Evolutionary conservation across 176 grass and related monocot species (phyloP).

Genomic region (Phyllostachys edulis): DNA sequence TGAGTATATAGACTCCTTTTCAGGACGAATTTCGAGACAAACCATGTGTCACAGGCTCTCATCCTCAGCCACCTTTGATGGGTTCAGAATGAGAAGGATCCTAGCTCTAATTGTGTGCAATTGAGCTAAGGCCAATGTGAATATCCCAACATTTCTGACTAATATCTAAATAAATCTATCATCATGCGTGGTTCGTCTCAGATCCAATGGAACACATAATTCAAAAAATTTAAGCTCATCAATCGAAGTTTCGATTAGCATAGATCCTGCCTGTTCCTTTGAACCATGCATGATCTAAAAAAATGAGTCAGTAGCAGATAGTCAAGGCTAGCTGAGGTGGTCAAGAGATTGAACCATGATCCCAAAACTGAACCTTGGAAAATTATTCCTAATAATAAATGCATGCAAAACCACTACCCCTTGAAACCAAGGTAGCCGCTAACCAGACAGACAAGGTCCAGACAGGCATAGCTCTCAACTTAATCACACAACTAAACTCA

Average conservation of each 20-base stretch:
- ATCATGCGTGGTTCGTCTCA: background rate
- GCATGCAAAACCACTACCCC: too few species aligned
- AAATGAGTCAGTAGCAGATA: too few species aligned
- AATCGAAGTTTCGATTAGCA: background rate
- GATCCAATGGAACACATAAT: background rate
- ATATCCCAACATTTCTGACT: background rate
- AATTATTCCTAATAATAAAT: too few species aligned
- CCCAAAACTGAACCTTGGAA: too few species aligned
- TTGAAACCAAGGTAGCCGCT: too few species aligned
- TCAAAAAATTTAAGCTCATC: background rate
- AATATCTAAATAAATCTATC: background rate
- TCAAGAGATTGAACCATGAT: too few species aligned
- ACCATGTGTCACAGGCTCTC: constrained; percentile 12
- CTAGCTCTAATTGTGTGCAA: background rate
- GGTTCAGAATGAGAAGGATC: background rate
- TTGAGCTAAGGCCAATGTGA: background rate
- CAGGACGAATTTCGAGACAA: constrained; percentile 8
- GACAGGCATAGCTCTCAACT: background rate
- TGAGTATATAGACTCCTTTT: background rate
- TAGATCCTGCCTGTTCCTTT: too few species aligned
- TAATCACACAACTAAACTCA: too few species aligned
- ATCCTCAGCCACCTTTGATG: background rate
- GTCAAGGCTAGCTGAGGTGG: too few species aligned
- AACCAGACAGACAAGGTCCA: too few species aligned
- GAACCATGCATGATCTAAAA: too few species aligned